A percentile compares a stretch with the other conserved stretches of the same genome.
phyloP scores from a whole-genome alignment of 2,329 filamentous ascomycete genomes.

The Periglandula ipomoeae region DNA sequence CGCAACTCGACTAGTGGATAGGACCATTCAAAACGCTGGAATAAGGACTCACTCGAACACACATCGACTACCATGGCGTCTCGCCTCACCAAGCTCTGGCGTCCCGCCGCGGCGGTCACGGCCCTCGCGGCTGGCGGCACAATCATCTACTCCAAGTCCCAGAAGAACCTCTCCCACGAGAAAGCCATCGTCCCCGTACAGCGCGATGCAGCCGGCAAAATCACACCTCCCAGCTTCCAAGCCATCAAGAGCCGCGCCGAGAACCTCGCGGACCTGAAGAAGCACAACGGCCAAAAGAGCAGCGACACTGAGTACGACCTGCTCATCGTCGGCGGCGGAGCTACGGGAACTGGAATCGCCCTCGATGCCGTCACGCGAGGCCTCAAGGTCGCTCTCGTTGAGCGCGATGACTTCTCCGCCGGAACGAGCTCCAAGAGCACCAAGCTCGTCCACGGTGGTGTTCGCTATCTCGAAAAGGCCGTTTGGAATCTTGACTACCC shows the following conservation, averaged over 20 bases:
- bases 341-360: slow-evolving; percentile 72
- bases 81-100: slow-evolving; percentile 25
- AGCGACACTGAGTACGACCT: slow-evolving; percentile 54
- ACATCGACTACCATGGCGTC: slow-evolving; percentile 20
- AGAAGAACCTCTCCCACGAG: slow-evolving; percentile 21
- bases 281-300: slow-evolving; percentile 19
- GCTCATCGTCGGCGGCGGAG: slow-evolving; percentile 69
- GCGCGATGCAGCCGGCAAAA: slow-evolving; percentile 26
- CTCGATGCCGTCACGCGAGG: slow-evolving; percentile 73
- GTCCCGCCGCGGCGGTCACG: slow-evolving; percentile 23
- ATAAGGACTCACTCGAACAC: not conserved
- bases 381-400: slow-evolving; percentile 70
- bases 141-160: slow-evolving; percentile 20
- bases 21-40: not conserved
- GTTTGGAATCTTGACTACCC: slow-evolving; percentile 79
- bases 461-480: slow-evolving; percentile 78
- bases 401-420: slow-evolving; percentile 73
- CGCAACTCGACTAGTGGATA: not conserved
- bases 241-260: slow-evolving; percentile 24
- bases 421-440: slow-evolving; percentile 83
- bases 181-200: slow-evolving; percentile 24
- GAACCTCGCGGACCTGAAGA: slow-evolving; percentile 31
- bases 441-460: slow-evolving; percentile 77
- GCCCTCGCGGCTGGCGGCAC: slow-evolving; percentile 19
- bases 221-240: slow-evolving; percentile 29